A percentile compares a stretch with the other conserved stretches of the same genome.
Conservation (phyloP, 2,329 filamentous ascomycete species). For the Scytalidium sp. region DNA sequence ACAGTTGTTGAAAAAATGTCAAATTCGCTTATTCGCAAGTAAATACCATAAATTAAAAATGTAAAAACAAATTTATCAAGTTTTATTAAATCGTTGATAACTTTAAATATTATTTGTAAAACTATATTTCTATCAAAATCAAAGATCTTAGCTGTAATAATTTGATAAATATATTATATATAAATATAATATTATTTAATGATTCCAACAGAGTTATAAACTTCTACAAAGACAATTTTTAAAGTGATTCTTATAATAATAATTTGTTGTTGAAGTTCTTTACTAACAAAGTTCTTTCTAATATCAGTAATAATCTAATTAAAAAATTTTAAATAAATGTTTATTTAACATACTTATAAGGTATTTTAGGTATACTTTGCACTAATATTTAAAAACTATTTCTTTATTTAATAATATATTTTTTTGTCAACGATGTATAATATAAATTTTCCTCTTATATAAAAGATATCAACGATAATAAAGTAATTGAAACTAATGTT, state of each 20-base stretch:
- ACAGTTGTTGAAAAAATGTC: constrained; percentile 1
- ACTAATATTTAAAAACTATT: constrained; percentile 1
- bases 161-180: no score
- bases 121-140: constrained; percentile 2
- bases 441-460: neutral
- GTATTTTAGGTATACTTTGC: constrained; percentile 3
- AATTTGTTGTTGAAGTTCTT: constrained; percentile 4
- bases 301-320: constrained; percentile 2
- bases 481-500: constrained; percentile 5
- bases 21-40: constrained; percentile 3
- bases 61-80: constrained; percentile 8
- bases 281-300: constrained; percentile 4
- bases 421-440: constrained; percentile 4
- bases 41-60: constrained; percentile 9
- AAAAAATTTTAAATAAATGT: constrained; percentile 5
- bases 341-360: constrained; percentile 5
- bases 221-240: constrained; percentile 5
- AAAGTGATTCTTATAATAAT: no score
- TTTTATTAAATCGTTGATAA: constrained; percentile 9
- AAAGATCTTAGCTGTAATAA: neutral
- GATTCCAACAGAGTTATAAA: constrained; percentile 4
- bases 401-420: constrained; percentile 3
- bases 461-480: constrained; percentile 5
- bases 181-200: constrained; percentile 6
- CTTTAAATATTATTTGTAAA: constrained; percentile 12